phyloP scores from a whole-genome alignment of 1,284 basidiomycete species.

The Entoloma clypeatum region DNA sequence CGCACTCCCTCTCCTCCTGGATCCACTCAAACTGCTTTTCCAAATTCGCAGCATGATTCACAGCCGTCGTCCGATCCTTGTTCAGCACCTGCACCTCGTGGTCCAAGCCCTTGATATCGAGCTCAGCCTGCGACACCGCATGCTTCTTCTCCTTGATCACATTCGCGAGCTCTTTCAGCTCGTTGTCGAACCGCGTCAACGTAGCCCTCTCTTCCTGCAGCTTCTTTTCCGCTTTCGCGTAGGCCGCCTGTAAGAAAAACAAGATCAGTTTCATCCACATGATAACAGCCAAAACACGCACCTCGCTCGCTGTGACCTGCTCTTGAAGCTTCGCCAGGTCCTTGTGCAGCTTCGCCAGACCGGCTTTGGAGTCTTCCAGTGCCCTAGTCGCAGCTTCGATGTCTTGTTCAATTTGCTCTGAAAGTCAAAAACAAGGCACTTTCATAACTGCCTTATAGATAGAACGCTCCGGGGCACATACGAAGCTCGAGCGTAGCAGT shows the following conservation, averaged over 20 bases:
- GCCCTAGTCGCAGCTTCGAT: slow-evolving; percentile 58
- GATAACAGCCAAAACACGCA: slow-evolving; percentile 25
- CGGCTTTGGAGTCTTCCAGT: slow-evolving; percentile 57
- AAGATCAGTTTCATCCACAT: not conserved
- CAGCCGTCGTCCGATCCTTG: slow-evolving; percentile 51
- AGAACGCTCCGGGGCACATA: slow-evolving; percentile 32
- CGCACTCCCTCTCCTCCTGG: slow-evolving; percentile 77
- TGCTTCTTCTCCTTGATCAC: slow-evolving; percentile 82
- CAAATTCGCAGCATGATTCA: slow-evolving; percentile 49
- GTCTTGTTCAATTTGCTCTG: slow-evolving; percentile 85
- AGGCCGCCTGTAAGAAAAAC: slow-evolving; percentile 40
- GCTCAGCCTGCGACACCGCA: slow-evolving; percentile 68
- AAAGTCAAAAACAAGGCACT: slow-evolving; percentile 6
- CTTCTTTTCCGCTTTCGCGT: slow-evolving; percentile 64
- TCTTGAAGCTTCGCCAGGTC: slow-evolving; percentile 62
- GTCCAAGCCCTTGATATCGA: slow-evolving; percentile 58
- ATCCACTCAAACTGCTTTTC: slow-evolving; percentile 93
- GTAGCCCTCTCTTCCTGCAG: slow-evolving; percentile 83
- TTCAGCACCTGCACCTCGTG: slow-evolving; percentile 47
- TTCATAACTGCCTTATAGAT: not conserved
- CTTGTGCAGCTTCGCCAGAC: slow-evolving; percentile 56
- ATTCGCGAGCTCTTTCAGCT: slow-evolving; percentile 79
- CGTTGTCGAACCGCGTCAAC: slow-evolving; percentile 83
- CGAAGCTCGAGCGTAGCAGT: slow-evolving; percentile 85
- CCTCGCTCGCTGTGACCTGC: slow-evolving; percentile 53